Base-by-base conservation (phyloP, 169 alveolate species). In the Plasmodium malariae region DNA sequence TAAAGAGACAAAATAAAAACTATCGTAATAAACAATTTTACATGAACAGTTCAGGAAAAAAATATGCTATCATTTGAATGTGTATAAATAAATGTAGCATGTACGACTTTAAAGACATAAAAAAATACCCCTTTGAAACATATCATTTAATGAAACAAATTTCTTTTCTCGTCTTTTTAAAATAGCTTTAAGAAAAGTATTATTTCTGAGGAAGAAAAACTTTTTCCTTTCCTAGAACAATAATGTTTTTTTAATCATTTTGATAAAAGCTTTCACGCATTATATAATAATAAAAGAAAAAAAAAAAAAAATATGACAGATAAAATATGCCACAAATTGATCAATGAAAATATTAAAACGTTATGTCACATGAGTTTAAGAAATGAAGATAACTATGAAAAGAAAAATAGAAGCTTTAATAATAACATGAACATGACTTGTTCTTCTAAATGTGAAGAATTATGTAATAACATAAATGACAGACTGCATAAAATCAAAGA, bases 391-490 rank as follows among this genome's bases (percentile, higher is more conserved):
- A 21, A 45, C 11, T 30, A 51, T 37, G 68, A 70, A 45, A 40
- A 37, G 24, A 17, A 36, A 36, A 51, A 68, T 36, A 85, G 49
- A 68, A 34, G 32, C 17, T 68, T 54, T 83, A 68, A 34, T 57
- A 57, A 51, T 37, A 57, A 32, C 70, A 37, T 67, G 26, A 43
- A 49, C 45, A 55, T 67, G n/a, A 68, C 51, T 60, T 83, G 91
- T 60, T 83, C 91, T 43, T 57, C 91, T 1, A 83, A 68, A 21
- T 83, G 91, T 40, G 91, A 83, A 67, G 91, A 83, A 67, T 67
- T 83, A 32, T 83, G 91, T 26, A 83, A 67, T 70, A 83, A 83
- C 32, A 83, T 83, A 83, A 65, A 83, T 67, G 83, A 68, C 49
- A 51, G 91, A 68, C 28, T 83, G 11, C 91, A 68, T 49, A 83